Evolutionary conservation across 2,329 filamentous ascomycete species (phyloP), one percentile per base, ranked within the genome.

Genomic region (Talaromyces verruculosus): DNA sequence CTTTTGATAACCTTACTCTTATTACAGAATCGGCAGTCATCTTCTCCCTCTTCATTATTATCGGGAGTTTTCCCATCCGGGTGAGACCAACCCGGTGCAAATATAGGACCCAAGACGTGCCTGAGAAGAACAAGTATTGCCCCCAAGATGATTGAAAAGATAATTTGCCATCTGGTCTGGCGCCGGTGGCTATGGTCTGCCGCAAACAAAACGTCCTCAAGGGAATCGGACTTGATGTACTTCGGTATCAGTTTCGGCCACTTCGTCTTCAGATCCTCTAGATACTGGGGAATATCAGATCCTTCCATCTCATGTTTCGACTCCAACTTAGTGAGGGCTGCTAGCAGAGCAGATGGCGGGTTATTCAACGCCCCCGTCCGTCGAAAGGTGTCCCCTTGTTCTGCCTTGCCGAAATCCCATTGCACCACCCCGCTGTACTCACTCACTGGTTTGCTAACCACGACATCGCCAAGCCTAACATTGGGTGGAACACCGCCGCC

Each of bases 401-500:
- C 13, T 49, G 58, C 37, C 25, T 66, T 63, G 10, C 64, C 59
- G 17, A 39, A 45, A n/a, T 66, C 59, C 58, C 53, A 65, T 39
- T 58, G 60, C 11, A 66, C 64, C n/a, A 65, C 64, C 1, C 57
- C 58, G 10, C 19, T 8, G 39, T 41, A 65, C 30, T 19, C 5
- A 15, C 30, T 39, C 17, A 30, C 28, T n/a, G 64, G 58, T 6
- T 19, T 51, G n/a, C 64, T 63, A 17, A 66, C 28, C 3, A 66
- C 64, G 22, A 66, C 47, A n/a, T 66, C 64, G 8, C 64, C 64
- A 30, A 66, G 59, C 41, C 64, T 57, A 6, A 58, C 41, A 7
- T 49, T 58, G 1, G 64, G 49, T 17, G 68, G 70, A 5, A 66
- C 45, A 1, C 70, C 70, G 1, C 67, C 69, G 5, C 75, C 79